Base-by-base conservation (phyloP, 306 rosid genomes). In the Crataegus laevigata region DNA sequence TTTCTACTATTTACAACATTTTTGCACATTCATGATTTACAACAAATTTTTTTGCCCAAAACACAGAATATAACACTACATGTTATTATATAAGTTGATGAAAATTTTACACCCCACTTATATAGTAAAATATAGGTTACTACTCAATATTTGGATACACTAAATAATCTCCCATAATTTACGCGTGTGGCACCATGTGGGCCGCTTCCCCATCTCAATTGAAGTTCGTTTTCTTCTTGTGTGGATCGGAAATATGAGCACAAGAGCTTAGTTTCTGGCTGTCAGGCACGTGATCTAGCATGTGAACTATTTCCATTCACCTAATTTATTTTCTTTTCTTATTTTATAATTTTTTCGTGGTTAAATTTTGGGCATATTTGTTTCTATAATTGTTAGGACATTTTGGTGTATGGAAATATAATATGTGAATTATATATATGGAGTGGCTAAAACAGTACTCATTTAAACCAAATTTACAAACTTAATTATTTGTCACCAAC, bases 171-270 rank as follows among this genome's bases (percentile, higher is more conserved):
- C 40, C 0, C 9, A 36, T 36, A 36, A 71, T 70, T 15, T 45
- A 74, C 80, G 70, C 71, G 71, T 78, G 80, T 52, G 81, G 69
- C 55, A 42, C 19, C 81, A 66, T 34, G 79, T 79, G 86, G 65
- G 29, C 75, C 32, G 54, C 63, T 19, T 50, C 60, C 63, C 70
- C 73, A 54, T 71, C 51, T 60, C 30, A 25, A 36, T 40, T 55
- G 18, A 2, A 19, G 38, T 36, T 64, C 69, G 67, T 70, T 77
- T 58, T 42, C 66, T 66, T 50, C 57, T 69, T 42, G n/a, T 60
- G 69, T 36, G 51, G 72, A 76, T 32, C 29, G 57, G 42, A 74
- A 74, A 66, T 68, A 17, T 24, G 22, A 64, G 69, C 52, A 55
- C 7, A 36, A 68, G 55, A 42, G 78, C 73, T 72, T 28, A 63